A percentile compares a stretch with the other conserved stretches of the same genome.
These are phyloP conservation scores for Dendrobium officinale DNA, from an alignment of 106 monocot genomes.

Conservation along the genomic window DNA sequence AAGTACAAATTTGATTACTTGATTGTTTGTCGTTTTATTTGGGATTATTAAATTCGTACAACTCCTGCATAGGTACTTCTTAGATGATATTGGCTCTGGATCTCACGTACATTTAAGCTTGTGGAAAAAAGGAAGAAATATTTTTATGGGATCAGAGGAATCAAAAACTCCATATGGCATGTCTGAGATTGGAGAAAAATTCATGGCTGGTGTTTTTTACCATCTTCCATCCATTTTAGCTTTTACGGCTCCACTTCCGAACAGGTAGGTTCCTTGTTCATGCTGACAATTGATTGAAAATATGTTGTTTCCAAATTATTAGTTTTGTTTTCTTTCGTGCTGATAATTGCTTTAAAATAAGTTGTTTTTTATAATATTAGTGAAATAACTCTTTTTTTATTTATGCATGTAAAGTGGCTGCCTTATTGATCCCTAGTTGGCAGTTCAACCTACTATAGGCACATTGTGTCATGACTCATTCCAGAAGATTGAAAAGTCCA, in stretches of 20 bases:
- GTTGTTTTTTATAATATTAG: neutral
- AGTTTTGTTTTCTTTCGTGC: neutral
- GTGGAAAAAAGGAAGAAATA: slow-evolving; percentile 75
- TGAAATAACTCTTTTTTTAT: neutral
- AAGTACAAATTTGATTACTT: neutral
- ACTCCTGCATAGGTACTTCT: slow-evolving; percentile 33
- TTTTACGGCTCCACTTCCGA: slow-evolving; percentile 82
- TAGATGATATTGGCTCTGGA: slow-evolving; percentile 80
- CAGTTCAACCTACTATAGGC: neutral
- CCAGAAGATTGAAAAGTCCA: too few relatives aligned
- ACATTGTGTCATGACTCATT: neutral
- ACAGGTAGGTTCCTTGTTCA: slow-evolving; percentile 45
- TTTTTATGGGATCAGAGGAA: slow-evolving; percentile 68
- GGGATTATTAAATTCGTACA: neutral
- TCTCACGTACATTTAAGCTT: slow-evolving; percentile 94
- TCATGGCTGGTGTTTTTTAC: slow-evolving; percentile 89
- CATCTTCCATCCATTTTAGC: slow-evolving; percentile 95
- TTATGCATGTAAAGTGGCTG: neutral
- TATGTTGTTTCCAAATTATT: neutral
- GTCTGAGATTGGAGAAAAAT: slow-evolving; percentile 78
- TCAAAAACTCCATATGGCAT: slow-evolving; percentile 70
- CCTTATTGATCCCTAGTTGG: neutral
- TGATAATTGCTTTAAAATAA: neutral
- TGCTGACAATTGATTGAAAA: neutral
- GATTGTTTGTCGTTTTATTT: neutral